Evolutionary conservation across 495 filamentous ascomycete genomes (phyloP).

Genomic region (Penicillium daleae): DNA sequence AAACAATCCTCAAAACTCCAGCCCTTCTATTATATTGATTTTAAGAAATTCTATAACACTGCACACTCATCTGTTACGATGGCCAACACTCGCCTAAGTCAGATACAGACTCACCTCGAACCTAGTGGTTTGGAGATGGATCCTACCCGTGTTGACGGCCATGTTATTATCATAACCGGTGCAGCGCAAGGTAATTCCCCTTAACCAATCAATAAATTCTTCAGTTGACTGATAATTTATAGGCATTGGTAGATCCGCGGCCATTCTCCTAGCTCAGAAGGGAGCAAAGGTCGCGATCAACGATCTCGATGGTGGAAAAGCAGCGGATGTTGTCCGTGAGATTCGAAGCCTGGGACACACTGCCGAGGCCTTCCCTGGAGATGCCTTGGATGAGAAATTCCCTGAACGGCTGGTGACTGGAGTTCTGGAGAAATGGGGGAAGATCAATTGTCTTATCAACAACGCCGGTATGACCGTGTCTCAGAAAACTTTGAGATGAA

Average conservation of each 20-base stretch:
- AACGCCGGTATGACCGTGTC: slow-evolving; percentile 71
- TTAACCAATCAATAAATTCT: background rate
- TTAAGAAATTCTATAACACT: background rate
- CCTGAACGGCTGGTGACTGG: slow-evolving; percentile 56
- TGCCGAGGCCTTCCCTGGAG: slow-evolving; percentile 56
- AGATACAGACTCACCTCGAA: background rate
- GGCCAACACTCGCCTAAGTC: background rate
- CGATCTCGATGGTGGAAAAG: slow-evolving; percentile 62
- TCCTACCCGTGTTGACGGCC: slow-evolving; percentile 57
- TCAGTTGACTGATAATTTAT: slow-evolving; percentile 51
- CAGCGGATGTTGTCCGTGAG: slow-evolving; percentile 60
- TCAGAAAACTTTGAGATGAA: background rate
- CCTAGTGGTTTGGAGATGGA: background rate
- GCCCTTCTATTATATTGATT: too few relatives aligned
- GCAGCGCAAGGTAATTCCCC: slow-evolving; percentile 62
- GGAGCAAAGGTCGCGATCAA: slow-evolving; percentile 72
- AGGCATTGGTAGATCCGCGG: slow-evolving; percentile 51
- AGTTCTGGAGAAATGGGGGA: slow-evolving; percentile 70
- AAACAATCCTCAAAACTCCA: too few relatives aligned
- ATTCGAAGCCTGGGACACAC: slow-evolving; percentile 65
- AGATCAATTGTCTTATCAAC: slow-evolving; percentile 76
- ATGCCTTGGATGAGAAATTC: slow-evolving; percentile 14
- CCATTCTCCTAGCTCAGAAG: slow-evolving; percentile 70
- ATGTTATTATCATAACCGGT: slow-evolving; percentile 74
- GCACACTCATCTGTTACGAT: background rate